Conservation (phyloP, 1,139 yeast species). For the Lizanozyma gosingica region DNA sequence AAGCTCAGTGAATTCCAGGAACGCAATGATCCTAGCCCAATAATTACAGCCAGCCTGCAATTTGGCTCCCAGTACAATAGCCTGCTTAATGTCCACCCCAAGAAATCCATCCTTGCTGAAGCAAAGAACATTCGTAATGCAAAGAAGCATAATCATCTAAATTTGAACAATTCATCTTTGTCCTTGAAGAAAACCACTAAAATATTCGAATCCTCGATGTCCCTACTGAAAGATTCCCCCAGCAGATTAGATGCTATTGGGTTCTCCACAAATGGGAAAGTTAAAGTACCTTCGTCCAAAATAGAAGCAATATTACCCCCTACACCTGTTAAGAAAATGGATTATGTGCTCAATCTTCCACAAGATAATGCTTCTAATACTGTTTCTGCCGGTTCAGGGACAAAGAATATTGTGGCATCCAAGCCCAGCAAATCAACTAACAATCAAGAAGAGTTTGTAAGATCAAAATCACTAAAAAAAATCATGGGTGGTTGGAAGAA, state of each 20-base stretch:
- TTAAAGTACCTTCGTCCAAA: conserved; percentile 40
- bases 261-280: conserved; percentile 41
- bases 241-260: conserved; percentile 15
- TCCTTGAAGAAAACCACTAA: conserved; percentile 22
- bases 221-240: neutral
- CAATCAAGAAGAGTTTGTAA: conserved; percentile 2
- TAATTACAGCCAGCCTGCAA: neutral
- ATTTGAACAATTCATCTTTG: conserved; percentile 33
- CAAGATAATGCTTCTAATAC: neutral
- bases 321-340: conserved; percentile 62
- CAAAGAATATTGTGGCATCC: conserved; percentile 1
- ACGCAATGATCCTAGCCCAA: conserved; percentile 2
- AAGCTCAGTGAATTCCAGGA: conserved; percentile 20
- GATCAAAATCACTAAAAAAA: conserved; percentile 30
- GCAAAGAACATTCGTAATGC: neutral
- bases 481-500: conserved; percentile 37
- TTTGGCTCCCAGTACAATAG: neutral
- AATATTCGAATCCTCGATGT: neutral
- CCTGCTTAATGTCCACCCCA: neutral
- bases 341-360: conserved; percentile 15
- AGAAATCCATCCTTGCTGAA: neutral
- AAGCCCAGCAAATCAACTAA: neutral
- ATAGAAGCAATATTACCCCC: conserved; percentile 46
- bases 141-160: conserved; percentile 26
- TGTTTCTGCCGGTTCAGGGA: conserved; percentile 6